These are phyloP conservation scores for Bruguiera hainesii DNA, from an alignment of 441 rosid species.

Conservation along the genomic window DNA sequence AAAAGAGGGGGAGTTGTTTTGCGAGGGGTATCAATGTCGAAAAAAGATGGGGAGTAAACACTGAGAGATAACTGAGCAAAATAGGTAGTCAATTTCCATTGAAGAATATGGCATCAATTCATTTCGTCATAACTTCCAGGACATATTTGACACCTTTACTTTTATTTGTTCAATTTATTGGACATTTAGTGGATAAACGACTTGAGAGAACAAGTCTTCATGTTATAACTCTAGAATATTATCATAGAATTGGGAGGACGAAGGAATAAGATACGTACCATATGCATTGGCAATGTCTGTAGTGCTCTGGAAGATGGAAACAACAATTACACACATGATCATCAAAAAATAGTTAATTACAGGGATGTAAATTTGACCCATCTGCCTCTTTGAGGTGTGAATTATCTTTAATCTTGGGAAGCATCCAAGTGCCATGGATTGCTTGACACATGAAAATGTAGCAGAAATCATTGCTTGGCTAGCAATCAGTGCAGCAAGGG, in stretches of 20 bases:
- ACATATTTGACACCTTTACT: neutral
- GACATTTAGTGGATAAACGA: neutral
- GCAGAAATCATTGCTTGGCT: slow-evolving; percentile 99
- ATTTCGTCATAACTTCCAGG: neutral
- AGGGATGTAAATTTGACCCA: slow-evolving; percentile 96
- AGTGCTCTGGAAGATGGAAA: slow-evolving; percentile 79
- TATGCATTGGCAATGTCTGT: slow-evolving; percentile 95
- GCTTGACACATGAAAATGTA: slow-evolving; percentile 92
- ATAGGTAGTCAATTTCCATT: too few relatives aligned
- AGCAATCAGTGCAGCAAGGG: slow-evolving; percentile 94
- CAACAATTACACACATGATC: slow-evolving; percentile 86
- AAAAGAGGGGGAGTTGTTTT: neutral
- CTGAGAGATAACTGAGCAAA: too few relatives aligned
- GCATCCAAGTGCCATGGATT: slow-evolving; percentile 96
- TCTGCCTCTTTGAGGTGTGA: slow-evolving; percentile 76
- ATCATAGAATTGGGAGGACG: neutral
- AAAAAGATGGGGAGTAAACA: neutral
- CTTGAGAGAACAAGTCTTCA: neutral
- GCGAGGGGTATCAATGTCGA: neutral
- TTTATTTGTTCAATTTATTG: neutral
- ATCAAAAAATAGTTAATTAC: slow-evolving; percentile 86
- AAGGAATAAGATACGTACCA: slow-evolving; percentile 42
- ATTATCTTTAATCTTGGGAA: slow-evolving; percentile 92
- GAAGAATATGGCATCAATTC: neutral
- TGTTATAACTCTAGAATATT: neutral